These are phyloP conservation scores for cucumber (Cucumis sativus) DNA, from an alignment of 306 rosid genomes.

Conservation along the genomic window DNA sequence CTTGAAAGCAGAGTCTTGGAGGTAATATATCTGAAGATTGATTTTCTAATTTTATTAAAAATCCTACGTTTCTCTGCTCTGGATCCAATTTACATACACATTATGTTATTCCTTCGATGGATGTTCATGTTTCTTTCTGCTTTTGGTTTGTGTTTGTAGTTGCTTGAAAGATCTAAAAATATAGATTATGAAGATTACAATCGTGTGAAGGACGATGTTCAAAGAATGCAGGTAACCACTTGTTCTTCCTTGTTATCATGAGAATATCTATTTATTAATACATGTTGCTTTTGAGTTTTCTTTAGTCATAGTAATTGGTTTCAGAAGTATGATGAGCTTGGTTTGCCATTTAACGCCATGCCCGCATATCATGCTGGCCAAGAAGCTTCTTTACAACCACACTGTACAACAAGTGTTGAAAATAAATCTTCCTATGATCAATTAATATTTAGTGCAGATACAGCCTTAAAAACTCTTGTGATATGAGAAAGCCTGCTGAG, in stretches of 20 bases:
- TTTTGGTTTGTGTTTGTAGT: constrained; percentile 23
- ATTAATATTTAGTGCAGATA: too few relatives aligned
- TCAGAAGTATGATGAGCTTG: too few relatives aligned
- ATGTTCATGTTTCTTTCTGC: background rate
- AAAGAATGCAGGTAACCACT: constrained; percentile 46
- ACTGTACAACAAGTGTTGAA: too few relatives aligned
- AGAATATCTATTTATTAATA: background rate
- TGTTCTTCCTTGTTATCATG: background rate
- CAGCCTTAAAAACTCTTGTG: too few relatives aligned
- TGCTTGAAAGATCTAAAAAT: constrained; percentile 51
- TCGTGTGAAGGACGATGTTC: constrained; percentile 51
- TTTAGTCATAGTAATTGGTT: too few relatives aligned
- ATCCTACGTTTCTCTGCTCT: background rate
- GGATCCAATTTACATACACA: background rate
- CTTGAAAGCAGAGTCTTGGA: constrained; percentile 51
- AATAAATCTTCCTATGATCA: too few relatives aligned
- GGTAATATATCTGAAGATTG: constrained; percentile 34
- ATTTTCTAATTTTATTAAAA: background rate
- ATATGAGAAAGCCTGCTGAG: too few relatives aligned
- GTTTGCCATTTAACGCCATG: too few relatives aligned
- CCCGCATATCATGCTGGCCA: too few relatives aligned
- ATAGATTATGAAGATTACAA: constrained; percentile 69
- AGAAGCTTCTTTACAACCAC: too few relatives aligned
- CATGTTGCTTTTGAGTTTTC: background rate
- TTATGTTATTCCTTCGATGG: background rate